These are phyloP conservation scores for Acanthamoeba sp. DNA, from an alignment of 208 protist species.

Conservation along the genomic window DNA sequence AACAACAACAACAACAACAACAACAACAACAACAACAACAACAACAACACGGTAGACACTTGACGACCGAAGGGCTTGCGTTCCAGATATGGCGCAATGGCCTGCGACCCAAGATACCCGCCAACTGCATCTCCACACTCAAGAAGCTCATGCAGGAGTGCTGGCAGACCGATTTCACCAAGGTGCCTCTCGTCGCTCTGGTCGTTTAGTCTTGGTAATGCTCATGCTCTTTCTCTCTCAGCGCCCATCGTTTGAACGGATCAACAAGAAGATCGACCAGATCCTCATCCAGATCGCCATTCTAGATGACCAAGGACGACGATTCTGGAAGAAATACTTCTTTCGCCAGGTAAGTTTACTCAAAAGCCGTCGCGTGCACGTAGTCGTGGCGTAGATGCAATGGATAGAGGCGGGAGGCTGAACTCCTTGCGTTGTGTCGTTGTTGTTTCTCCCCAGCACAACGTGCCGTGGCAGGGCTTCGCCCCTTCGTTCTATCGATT, in stretches of 20 bases:
- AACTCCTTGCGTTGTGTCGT: not conserved
- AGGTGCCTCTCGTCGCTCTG: not conserved
- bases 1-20: no score
- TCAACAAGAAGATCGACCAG: conserved; percentile 62
- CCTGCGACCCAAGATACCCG: conserved; percentile 45
- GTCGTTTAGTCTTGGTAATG: no score
- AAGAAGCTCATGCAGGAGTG: conserved; percentile 64
- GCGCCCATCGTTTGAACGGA: conserved; percentile 58
- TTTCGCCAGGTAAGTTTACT: not conserved
- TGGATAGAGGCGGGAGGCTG: no score
- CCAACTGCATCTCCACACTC: conserved; percentile 36
- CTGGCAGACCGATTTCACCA: conserved; percentile 54
- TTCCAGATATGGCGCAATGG: conserved; percentile 70
- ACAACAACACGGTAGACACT: not conserved
- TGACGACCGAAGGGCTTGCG: conserved; percentile 14
- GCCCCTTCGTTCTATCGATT: conserved; percentile 7
- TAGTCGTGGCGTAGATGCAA: no score
- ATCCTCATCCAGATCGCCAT: conserved; percentile 71
- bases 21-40: no score
- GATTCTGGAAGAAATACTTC: conserved; percentile 84
- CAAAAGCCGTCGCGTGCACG: not conserved
- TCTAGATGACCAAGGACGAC: conserved; percentile 55
- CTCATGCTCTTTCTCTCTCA: no score
- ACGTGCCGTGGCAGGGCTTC: conserved; percentile 7
- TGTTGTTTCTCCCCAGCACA: not conserved